Evolutionary conservation across 208 protist species (phyloP), one percentile per base, ranked within the genome.

Genomic region (Leishmania mexicana): DNA sequence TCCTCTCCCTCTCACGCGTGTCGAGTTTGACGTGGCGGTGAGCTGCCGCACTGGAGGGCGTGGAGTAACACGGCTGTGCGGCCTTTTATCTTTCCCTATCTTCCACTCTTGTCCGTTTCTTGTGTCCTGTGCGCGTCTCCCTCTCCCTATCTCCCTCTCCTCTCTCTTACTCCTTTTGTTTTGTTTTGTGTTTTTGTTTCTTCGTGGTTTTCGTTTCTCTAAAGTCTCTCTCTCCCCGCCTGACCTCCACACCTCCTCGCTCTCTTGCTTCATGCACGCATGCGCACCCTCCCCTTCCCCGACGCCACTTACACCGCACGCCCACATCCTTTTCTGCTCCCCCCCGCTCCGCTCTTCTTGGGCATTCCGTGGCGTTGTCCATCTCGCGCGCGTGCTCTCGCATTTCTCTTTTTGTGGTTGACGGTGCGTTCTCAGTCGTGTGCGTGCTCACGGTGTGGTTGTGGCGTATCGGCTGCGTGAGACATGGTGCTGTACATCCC

Each of bases 191-290:
- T 70, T 70, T 73, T 73, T 47, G 7, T 73, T 75, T 28, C 31
- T 35, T 35, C 31, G 31, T 35, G 31, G 19, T 13, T 75, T 75
- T 75, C 53, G 42, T 75, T 75, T 75, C 64, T 70, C 64, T 70
- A 45, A 35, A 75, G 28, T n/a, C 47, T 35, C 70, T 75, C 70
- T 53, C 42, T 53, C 42, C 42, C 62, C 62, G 31, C 62, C 62
- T 15, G 31, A 68, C 62, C 31, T 15, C 62, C 15, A 31, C 57
- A 31, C 31, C 15, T n/a, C 31, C 10, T 38, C 28, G 24, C 31
- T 40, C 62, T 40, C 62, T 40, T 40, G 24, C 62, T 68, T 68
- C 31, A 68, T 6, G 62, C 62, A 68, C 28, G 28, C 62, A 68
- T 13, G 31, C 31, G 62, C 62, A 15, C 31, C 62, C 28, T 68